Evolutionary conservation across 768 basidiomycete genomes (phyloP).

Genomic region (Tulasnella sp.): DNA sequence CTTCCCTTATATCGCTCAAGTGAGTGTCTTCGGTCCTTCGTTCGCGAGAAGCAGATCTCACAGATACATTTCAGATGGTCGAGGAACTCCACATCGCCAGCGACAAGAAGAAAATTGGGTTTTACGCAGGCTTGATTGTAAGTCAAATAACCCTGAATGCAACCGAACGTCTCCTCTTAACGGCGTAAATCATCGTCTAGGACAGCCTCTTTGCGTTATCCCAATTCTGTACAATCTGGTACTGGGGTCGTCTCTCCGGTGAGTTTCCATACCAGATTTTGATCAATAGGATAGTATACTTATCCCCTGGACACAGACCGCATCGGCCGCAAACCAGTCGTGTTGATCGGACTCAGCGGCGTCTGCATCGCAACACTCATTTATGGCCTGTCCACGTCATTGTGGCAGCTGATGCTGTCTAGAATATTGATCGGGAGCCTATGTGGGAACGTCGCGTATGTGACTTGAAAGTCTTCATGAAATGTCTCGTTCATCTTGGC

Average conservation of each 20-base stretch:
- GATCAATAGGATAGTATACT: neutral
- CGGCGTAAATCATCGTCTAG: neutral
- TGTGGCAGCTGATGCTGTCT: conserved; percentile 27
- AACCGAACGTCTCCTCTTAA: neutral
- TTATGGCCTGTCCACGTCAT: conserved; percentile 31
- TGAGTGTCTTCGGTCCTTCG: neutral
- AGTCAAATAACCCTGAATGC: neutral
- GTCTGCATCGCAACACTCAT: conserved; percentile 24
- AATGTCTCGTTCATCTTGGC: neutral
- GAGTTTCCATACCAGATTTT: neutral
- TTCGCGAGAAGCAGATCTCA: neutral
- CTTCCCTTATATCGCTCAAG: conserved; percentile 35
- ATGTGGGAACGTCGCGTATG: conserved; percentile 32
- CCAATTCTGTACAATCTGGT: conserved; percentile 29
- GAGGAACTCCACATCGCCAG: conserved; percentile 35
- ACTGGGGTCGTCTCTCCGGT: conserved; percentile 19
- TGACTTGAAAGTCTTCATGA: neutral
- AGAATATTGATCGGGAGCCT: conserved; percentile 32
- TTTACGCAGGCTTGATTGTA: conserved; percentile 32
- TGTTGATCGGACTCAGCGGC: conserved; percentile 33
- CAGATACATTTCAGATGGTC: conserved; percentile 30
- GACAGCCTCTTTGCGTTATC: conserved; percentile 26
- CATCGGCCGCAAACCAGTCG: conserved; percentile 34
- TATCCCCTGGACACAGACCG: conserved; percentile 8
- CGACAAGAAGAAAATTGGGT: conserved; percentile 33